A percentile compares a stretch with the other conserved stretches of the same genome.
These are phyloP conservation scores for Clonostachys rhizophaga DNA, from an alignment of 2,329 filamentous ascomycete genomes.

Conservation along the genomic window DNA sequence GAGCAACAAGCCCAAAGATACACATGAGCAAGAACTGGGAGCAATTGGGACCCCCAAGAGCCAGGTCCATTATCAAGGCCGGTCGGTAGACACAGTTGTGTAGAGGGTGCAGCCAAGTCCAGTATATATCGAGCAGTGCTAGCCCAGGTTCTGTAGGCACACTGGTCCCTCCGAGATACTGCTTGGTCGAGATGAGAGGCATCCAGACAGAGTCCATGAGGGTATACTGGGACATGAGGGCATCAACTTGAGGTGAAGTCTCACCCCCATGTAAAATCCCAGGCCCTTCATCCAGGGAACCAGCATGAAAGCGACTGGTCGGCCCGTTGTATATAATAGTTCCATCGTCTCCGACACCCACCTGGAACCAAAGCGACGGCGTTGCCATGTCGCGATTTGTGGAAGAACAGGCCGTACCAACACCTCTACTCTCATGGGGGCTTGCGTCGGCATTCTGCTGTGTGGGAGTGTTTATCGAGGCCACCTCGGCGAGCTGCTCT, in stretches of 20 bases:
- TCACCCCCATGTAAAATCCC: not conserved
- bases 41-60: slow-evolving; percentile 10
- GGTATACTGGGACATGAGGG: slow-evolving; percentile 5
- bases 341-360: slow-evolving; percentile 11
- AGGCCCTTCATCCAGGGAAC: slow-evolving; percentile 1
- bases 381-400: not conserved
- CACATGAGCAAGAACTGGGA: slow-evolving; percentile 11
- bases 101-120: slow-evolving; percentile 12
- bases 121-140: slow-evolving; percentile 11
- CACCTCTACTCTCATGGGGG: not conserved
- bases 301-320: slow-evolving; percentile 12
- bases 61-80: slow-evolving; percentile 10
- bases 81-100: slow-evolving; percentile 11
- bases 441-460: not conserved
- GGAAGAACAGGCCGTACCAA: not conserved
- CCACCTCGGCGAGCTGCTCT: slow-evolving; percentile 3
- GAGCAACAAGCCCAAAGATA: slow-evolving; percentile 9
- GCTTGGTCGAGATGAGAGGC: slow-evolving; percentile 5
- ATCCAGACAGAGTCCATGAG: slow-evolving; percentile 8
- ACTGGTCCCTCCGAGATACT: slow-evolving; percentile 7
- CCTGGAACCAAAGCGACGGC: slow-evolving; percentile 9
- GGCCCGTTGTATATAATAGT: slow-evolving; percentile 12
- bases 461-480: not conserved
- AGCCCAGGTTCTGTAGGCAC: slow-evolving; percentile 5
- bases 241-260: not conserved